Conservation (phyloP, 2,329 filamentous ascomycete genomes). For the Sphaerulina vaccinii region DNA sequence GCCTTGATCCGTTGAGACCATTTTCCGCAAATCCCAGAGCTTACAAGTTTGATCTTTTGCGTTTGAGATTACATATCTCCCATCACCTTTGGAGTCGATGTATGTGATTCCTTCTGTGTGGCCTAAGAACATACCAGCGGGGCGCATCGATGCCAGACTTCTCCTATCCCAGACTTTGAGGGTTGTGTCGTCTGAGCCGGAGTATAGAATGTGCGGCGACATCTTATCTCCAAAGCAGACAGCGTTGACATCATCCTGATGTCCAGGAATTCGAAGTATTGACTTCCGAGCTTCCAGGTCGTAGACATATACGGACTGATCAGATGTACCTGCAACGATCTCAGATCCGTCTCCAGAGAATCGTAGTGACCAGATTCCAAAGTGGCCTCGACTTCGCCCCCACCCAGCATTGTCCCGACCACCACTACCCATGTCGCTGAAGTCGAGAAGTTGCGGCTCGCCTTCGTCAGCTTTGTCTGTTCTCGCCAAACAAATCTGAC, state of each 20-base stretch:
- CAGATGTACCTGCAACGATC: conserved; percentile 83
- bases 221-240: conserved; percentile 90
- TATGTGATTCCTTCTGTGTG: conserved; percentile 66
- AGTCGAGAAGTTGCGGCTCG: conserved; percentile 76
- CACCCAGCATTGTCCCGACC: conserved; percentile 32
- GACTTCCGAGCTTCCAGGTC: conserved; percentile 80
- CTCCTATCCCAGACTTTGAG: conserved; percentile 95
- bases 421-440: conserved; percentile 54
- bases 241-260: conserved; percentile 88
- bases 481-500: conserved; percentile 77
- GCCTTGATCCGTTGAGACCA: conserved; percentile 70
- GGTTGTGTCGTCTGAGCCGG: conserved; percentile 89
- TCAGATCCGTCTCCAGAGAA: conserved; percentile 91
- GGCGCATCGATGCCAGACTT: conserved; percentile 60
- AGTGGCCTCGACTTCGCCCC: conserved; percentile 32
- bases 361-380: conserved; percentile 74
- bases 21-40: conserved; percentile 90
- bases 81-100: conserved; percentile 79
- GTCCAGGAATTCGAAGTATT: conserved; percentile 72
- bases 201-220: conserved; percentile 92
- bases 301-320: conserved; percentile 79
- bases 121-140: conserved; percentile 64
- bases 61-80: conserved; percentile 87
- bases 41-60: conserved; percentile 97
- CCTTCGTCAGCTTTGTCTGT: conserved; percentile 81